Base-by-base conservation (phyloP, 352 stramenopile species). In the Pythium folliculosum region DNA sequence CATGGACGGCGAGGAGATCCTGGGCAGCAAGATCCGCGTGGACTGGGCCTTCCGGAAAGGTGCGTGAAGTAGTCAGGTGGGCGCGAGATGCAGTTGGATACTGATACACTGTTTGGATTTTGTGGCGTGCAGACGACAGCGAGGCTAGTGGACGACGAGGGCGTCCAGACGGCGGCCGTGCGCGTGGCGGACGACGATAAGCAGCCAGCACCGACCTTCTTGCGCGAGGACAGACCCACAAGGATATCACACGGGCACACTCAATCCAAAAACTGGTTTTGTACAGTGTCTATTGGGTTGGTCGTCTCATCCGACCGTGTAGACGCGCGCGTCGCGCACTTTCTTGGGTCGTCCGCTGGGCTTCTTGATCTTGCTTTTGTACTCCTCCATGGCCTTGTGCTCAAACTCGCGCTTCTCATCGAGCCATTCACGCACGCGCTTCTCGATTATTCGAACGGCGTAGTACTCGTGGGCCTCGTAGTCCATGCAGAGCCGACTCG, bases 21-120 rank as follows among this genome's bases (percentile, higher is more conserved):
- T 99, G 22, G 94, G 89, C 50, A 86, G 89, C 59, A 88, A 75
- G 45, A 88, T 99, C 66, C 78, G 83, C 62, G 96, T 98, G 19
- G 84, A 97, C 69, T 99, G 94, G 94, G 95, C 96, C n/a, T 98
- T 98, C 75, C 77, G 73, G 59, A 91, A 89, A 84, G 76, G 80
- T 88, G 51, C 48, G 67, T n/a, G n/a, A n/a, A n/a, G n/a, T n/a
- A n/a, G n/a, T n/a, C n/a, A n/a, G n/a, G n/a, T n/a, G n/a, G n/a
- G n/a, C n/a, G n/a, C n/a, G n/a, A n/a, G n/a, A n/a, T n/a, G n/a
- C n/a, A n/a, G 48, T 27, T 7, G 37, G 14, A 22, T 38, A 19
- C 48, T 44, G 17, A 40, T 25, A 21, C 27, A 17, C 0, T 49
- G 22, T 44, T n/a, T 21, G 37, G 14, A 21, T 3, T n/a, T 43